phyloP scores from a whole-genome alignment of 2,329 filamentous ascomycete genomes.

The Botrytis sinoallii region DNA sequence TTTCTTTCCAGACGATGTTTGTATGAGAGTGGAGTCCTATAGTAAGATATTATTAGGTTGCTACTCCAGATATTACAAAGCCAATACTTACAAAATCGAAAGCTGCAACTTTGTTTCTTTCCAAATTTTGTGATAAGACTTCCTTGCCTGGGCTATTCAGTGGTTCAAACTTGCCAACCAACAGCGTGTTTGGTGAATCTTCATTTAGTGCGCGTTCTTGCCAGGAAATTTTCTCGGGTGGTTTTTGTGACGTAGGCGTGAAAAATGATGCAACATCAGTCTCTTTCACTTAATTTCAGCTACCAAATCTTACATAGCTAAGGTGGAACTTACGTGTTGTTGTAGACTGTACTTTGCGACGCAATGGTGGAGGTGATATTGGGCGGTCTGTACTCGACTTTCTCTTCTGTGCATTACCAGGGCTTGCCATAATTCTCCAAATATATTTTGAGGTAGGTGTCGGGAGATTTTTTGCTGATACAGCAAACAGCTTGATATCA shows the following conservation, averaged over 20 bases:
- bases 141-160: constrained; percentile 36
- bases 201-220: constrained; percentile 56
- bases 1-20: constrained; percentile 74
- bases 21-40: constrained; percentile 84
- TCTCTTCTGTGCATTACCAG: constrained; percentile 30
- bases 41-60: not conserved
- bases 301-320: not conserved
- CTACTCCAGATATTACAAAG: not conserved
- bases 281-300: constrained; percentile 46
- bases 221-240: constrained; percentile 74
- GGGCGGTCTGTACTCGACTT: constrained; percentile 30
- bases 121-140: constrained; percentile 25
- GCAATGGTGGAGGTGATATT: constrained; percentile 37
- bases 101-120: constrained; percentile 61
- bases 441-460: not conserved
- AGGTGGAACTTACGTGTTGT: constrained; percentile 36
- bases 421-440: constrained; percentile 26
- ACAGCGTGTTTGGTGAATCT: constrained; percentile 54
- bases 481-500: not conserved
- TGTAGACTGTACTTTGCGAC: constrained; percentile 38
- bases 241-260: constrained; percentile 79
- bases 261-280: constrained; percentile 80
- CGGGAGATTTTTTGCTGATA: not conserved
- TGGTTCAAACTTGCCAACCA: constrained; percentile 70
- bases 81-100: constrained; percentile 59